phyloP scores from a whole-genome alignment of 2,329 filamentous ascomycete species.

The Fusarium dlaminii region DNA sequence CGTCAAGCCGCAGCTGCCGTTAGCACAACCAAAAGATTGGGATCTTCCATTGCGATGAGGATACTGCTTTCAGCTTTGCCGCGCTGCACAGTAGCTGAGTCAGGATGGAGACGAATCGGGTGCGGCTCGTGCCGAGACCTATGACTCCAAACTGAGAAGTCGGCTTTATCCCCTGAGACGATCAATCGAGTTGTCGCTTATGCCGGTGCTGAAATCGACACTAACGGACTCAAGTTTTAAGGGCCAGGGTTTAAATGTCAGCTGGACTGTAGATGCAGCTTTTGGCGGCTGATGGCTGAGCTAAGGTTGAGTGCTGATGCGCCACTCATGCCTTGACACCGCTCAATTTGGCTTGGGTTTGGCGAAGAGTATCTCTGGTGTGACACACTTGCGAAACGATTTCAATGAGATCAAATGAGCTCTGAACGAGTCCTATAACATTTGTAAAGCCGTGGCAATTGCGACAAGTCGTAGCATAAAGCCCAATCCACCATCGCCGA shows the following conservation, averaged over 20 bases:
- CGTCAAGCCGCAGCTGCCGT: not conserved
- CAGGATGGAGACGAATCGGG: not conserved
- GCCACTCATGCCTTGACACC: not conserved
- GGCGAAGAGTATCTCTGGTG: not conserved
- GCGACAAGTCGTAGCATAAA: too few species aligned
- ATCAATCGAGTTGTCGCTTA: not conserved
- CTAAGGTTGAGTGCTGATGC: not conserved
- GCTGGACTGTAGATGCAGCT: not conserved
- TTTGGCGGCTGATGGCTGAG: not conserved
- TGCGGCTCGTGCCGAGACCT: slow-evolving; percentile 14
- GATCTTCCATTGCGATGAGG: not conserved
- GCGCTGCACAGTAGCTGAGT: not conserved
- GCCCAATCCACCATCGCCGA: not conserved
- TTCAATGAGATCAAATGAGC: too few species aligned
- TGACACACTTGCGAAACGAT: not conserved
- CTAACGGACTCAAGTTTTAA: not conserved
- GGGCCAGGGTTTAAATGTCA: not conserved
- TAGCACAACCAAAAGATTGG: not conserved
- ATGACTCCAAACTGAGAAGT: not conserved
- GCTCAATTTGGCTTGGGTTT: not conserved
- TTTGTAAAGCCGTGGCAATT: not conserved
- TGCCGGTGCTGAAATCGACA: not conserved
- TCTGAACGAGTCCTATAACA: not conserved
- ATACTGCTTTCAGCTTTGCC: not conserved
- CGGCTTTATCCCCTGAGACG: not conserved